These are phyloP conservation scores for Fusarium miscanthi DNA, from an alignment of 2,329 filamentous ascomycete species.

Conservation along the genomic window DNA sequence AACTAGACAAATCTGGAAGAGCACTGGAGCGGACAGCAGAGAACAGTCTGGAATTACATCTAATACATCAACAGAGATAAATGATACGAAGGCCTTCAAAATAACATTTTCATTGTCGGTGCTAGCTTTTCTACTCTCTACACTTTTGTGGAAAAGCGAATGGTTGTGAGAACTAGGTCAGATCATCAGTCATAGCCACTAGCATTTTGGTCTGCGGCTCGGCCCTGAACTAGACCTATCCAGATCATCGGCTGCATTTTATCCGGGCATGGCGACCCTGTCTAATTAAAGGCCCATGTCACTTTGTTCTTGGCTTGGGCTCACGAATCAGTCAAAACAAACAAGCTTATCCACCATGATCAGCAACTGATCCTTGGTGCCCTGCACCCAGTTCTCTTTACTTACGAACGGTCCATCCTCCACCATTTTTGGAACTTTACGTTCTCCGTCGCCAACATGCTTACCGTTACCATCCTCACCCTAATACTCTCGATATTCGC, in stretches of 20 bases:
- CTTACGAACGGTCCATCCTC: fast-evolving
- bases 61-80: fast-evolving
- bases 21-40: fast-evolving
- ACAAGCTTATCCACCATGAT: not conserved
- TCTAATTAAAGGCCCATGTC: not conserved
- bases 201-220: not conserved
- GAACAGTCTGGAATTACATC: not conserved
- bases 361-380: fast-evolving
- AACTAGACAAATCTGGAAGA: not conserved
- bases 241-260: fast-evolving
- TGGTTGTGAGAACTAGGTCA: fast-evolving
- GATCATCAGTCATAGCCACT: not conserved
- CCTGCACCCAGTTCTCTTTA: not conserved
- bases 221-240: not conserved
- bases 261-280: not conserved
- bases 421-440: fast-evolving
- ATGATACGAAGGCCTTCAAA: fast-evolving
- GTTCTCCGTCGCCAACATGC: not conserved
- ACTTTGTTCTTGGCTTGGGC: fast-evolving
- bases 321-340: not conserved
- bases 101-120: fast-evolving
- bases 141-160: fast-evolving
- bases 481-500: fast-evolving
- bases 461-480: fast-evolving
- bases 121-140: not conserved